Base-by-base conservation (phyloP, 768 basidiomycete species). In the Boletus subparvulus region DNA sequence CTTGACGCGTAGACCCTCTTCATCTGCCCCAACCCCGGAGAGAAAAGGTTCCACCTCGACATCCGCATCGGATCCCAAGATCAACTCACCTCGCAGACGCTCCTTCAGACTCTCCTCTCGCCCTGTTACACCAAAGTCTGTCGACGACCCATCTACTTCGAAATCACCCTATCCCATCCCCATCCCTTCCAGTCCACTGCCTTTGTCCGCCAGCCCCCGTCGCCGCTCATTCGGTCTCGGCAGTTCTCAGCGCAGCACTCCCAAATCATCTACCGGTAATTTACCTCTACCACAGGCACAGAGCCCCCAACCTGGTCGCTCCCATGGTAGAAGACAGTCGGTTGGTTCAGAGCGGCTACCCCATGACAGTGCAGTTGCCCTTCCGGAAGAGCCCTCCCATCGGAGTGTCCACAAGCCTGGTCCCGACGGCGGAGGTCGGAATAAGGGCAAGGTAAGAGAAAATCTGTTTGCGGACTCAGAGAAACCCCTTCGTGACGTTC, bases 151-250 rank as follows among this genome's bases (percentile, higher is more conserved):
- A 1, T 54, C 57, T 1, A 30, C 56, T 36, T 61, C 61, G 9
- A 71, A 62, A 54, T 63, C 60, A 0, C 59, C 65, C 10, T 47
- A 63, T 47, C 44, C 61, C 14, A 68, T 72, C 47, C 70, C 70
- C 16, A 39, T 65, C 47, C 70, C 70, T 12, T 72, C 70, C 9
- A 67, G 53, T 16, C 70, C 70, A 0, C 50, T 73, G 0, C 70
- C 70, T n/a, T 52, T 72, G 46, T 70, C 70, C 7, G 70, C 72
- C 21, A 72, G 72, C 32, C 70, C 70, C 17, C 72, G 70, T 47
- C 69, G 72, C 14, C 58, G 71, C 19, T 72, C 70, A 1, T 72
- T 72, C 19, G 70, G 70, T 49, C 56, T 73, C 50, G 65, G 55
- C 6, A 50, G 28, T 42, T 68, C 72, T 33, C 72, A 70, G 19